These are phyloP conservation scores for Zopfia rhizophila DNA, from an alignment of 2,329 filamentous ascomycete genomes.

Conservation along the genomic window DNA sequence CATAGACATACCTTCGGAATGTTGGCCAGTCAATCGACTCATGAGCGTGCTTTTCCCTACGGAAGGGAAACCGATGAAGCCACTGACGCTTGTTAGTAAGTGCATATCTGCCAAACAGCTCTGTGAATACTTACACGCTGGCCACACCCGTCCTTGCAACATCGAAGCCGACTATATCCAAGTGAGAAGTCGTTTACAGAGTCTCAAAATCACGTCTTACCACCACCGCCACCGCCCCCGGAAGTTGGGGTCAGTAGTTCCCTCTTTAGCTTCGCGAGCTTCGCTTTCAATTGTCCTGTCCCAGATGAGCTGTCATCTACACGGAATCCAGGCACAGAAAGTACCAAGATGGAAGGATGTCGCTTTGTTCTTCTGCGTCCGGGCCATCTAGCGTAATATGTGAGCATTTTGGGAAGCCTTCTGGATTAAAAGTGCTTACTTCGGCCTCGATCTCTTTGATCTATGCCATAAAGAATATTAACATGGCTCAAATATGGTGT, in stretches of 20 bases:
- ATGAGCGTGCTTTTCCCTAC: constrained; percentile 99
- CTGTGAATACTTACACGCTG: constrained; percentile 71
- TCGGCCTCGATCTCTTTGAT: constrained; percentile 98
- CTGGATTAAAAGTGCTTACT: constrained; percentile 62
- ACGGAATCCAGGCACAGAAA: constrained; percentile 1
- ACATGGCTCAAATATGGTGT: constrained; percentile 42
- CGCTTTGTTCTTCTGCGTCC: constrained; percentile 97
- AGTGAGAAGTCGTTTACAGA: constrained; percentile 19
- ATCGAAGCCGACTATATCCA: constrained; percentile 80
- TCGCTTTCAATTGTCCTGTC: constrained; percentile 88
- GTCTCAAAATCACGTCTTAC: constrained; percentile 46
- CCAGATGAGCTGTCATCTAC: constrained; percentile 33
- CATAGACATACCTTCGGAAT: constrained; percentile 75
- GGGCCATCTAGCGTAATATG: constrained; percentile 76
- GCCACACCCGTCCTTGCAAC: constrained; percentile 97
- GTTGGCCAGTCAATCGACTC: constrained; percentile 92
- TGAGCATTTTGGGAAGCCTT: constrained; percentile 32
- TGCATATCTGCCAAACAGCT: constrained; percentile 1
- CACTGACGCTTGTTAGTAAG: constrained; percentile 52
- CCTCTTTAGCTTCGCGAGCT: constrained; percentile 96
- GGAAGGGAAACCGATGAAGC: constrained; percentile 97
- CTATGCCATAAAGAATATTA: constrained; percentile 60
- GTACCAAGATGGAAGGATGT: constrained; percentile 88
- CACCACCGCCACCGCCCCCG: constrained; percentile 84
- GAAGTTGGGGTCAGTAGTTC: constrained; percentile 88